Evolutionary conservation across 2,329 filamentous ascomycete species (phyloP), one percentile per base, ranked within the genome.

Genomic region (Colletotrichum shisoi): DNA sequence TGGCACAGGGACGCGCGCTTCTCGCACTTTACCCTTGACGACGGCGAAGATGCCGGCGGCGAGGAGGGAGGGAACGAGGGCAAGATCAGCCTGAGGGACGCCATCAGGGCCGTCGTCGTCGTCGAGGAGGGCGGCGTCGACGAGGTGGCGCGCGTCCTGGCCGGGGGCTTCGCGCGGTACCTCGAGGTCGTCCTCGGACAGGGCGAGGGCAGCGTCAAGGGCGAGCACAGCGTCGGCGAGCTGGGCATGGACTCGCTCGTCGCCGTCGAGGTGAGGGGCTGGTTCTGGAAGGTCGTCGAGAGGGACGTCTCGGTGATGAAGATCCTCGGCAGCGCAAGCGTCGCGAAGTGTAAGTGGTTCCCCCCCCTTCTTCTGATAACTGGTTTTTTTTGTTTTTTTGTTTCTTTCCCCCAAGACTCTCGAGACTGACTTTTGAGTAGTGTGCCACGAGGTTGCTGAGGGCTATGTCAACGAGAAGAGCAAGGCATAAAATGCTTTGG

Each of bases 1-100:
- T 83, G 81, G 81, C 80, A 82, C 54, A 66, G 67, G 4, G 81
- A 83, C 69, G 78, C 79, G 1, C 76, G 80, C 0, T 82, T 83
- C 70, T 76, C 76, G 11, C 80, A 83, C 69, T 78, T 75, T 46
- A 76, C 73, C 0, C 34, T 72, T 3, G 66, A 71, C 5, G 69
- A 73, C 0, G 70, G 52, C 5, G 58, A 34, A 0, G 70, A 67
- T 1, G 67, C 42, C 5, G 34, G 12, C 5, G 34, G 12, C 5
- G 63, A 61, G 31, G 63, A 61, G 31, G 52, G 21, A 4, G 57
- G 44, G 45, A 57, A 57, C 15, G 13, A 59, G 27, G 59, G 53
- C 19, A 70, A 70, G 21, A 65, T 70, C 57, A 73, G 63, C 6
- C 57, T 80, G 1, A 69, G 70, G 40, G 76, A 80, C 19, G 63